Percentiles rank a stretch among this genome's conserved stretches.
phyloP scores from a whole-genome alignment of 257 asterid species.

The Leptodermis oblonga region DNA sequence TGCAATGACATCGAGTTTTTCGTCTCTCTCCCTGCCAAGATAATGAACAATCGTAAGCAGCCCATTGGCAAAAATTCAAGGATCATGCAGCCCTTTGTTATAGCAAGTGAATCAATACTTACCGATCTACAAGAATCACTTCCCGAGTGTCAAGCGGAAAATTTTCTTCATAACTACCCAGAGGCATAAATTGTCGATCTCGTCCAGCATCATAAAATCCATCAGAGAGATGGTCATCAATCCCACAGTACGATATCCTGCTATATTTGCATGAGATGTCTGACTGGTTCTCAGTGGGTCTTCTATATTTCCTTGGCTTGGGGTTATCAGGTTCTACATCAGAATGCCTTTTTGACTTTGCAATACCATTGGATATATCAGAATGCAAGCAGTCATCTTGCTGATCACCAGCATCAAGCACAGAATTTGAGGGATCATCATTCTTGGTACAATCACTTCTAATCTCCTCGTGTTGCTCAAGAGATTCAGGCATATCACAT shows the following conservation, averaged over 20 bases:
- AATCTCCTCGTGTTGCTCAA: conserved; percentile 22
- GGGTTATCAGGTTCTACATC: conserved; percentile 79
- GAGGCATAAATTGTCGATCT: conserved; percentile 82
- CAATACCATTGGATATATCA: conserved; percentile 30
- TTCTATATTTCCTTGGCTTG: conserved; percentile 75
- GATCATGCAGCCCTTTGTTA: neutral
- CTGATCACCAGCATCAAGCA: conserved; percentile 37
- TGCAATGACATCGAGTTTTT: conserved; percentile 65
- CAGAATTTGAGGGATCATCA: conserved; percentile 30
- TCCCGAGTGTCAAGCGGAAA: conserved; percentile 57
- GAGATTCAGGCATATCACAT: conserved; percentile 39
- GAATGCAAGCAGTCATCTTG: conserved; percentile 44
- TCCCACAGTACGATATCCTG: conserved; percentile 67
- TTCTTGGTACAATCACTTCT: conserved; percentile 29
- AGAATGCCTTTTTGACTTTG: conserved; percentile 76
- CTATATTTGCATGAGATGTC: conserved; percentile 63
- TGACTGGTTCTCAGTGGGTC: conserved; percentile 61
- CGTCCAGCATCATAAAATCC: conserved; percentile 98
- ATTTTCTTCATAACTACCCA: conserved; percentile 52
- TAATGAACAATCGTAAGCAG: conserved; percentile 10
- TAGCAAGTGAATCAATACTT: conserved; percentile 12
- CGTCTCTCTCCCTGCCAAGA: conserved; percentile 71
- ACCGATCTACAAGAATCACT: conserved; percentile 88
- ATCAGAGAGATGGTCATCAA: conserved; percentile 69
- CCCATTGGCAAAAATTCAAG: neutral